A percentile compares a stretch with the other conserved stretches of the same genome.
Conservation (phyloP, 495 filamentous ascomycete genomes). For the Neurospora sp. region DNA sequence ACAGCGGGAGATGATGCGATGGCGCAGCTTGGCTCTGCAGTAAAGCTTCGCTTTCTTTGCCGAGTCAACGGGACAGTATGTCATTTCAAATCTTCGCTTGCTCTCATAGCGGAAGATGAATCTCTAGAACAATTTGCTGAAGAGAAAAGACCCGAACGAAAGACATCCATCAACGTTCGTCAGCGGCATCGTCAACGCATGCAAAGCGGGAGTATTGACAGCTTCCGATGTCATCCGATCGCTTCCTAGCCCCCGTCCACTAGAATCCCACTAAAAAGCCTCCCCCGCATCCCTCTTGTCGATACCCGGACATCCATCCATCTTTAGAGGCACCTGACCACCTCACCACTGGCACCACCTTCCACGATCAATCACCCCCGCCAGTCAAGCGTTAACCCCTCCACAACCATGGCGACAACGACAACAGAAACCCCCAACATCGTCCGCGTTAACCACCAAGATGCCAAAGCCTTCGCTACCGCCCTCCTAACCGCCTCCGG, state of each 20-base stretch:
- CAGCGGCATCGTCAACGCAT: neutral
- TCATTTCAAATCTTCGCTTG: neutral
- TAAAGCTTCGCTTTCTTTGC: neutral
- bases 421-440: conserved; percentile 2
- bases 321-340: neutral
- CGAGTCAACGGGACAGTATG: neutral
- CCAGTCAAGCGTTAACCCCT: neutral
- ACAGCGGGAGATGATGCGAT: neutral
- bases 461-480: conserved; percentile 14
- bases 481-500: conserved; percentile 46
- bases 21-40: neutral
- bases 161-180: neutral
- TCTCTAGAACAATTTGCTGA: neutral
- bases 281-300: neutral
- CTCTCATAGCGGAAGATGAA: neutral
- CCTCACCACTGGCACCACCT: neutral
- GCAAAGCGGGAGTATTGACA: neutral
- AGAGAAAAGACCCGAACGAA: neutral
- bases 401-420: neutral
- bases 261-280: neutral
- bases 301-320: neutral
- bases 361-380: neutral
- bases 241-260: neutral
- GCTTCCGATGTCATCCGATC: neutral
- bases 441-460: conserved; percentile 5